Evolutionary conservation across 257 asterid species (phyloP).

Genomic region (Solanum chmielewskii): DNA sequence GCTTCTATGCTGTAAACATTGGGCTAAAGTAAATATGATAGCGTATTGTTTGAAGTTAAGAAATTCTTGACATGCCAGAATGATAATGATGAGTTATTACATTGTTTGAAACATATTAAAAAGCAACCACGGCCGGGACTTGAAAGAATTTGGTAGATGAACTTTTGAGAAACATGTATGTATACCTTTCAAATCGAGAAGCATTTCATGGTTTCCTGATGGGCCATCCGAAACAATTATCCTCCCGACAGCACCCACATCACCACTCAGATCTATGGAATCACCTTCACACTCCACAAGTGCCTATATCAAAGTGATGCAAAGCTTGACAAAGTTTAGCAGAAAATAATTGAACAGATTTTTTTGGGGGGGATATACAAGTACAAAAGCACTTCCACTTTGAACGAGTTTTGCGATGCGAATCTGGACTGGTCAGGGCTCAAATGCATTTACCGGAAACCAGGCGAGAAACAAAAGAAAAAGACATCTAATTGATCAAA

Average conservation of each 20-base stretch:
- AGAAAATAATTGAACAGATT: not conserved
- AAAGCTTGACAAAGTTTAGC: not conserved
- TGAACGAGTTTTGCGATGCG: not conserved
- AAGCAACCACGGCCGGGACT: not conserved
- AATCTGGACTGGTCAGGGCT: not conserved
- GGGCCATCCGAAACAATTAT: constrained; percentile 53
- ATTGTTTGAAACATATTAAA: not conserved
- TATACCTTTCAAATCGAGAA: constrained; percentile 87
- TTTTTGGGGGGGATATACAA: not conserved
- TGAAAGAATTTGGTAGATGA: not conserved
- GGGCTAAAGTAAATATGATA: not conserved
- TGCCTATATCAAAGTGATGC: constrained; percentile 30
- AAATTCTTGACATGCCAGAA: not conserved
- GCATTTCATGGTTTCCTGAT: constrained; percentile 55
- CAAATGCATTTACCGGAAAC: not conserved
- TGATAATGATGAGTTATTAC: not conserved
- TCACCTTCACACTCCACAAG: constrained; percentile 95
- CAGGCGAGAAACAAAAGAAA: not conserved
- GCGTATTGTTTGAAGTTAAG: not conserved
- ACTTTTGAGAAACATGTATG: constrained; percentile 1
- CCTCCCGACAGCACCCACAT: constrained; percentile 84
- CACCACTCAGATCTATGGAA: constrained; percentile 91
- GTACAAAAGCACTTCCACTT: not conserved
- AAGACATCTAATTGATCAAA: not conserved
- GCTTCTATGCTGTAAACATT: not conserved